Base-by-base conservation (phyloP, 495 filamentous ascomycete genomes). In the Copromyces sp. region DNA sequence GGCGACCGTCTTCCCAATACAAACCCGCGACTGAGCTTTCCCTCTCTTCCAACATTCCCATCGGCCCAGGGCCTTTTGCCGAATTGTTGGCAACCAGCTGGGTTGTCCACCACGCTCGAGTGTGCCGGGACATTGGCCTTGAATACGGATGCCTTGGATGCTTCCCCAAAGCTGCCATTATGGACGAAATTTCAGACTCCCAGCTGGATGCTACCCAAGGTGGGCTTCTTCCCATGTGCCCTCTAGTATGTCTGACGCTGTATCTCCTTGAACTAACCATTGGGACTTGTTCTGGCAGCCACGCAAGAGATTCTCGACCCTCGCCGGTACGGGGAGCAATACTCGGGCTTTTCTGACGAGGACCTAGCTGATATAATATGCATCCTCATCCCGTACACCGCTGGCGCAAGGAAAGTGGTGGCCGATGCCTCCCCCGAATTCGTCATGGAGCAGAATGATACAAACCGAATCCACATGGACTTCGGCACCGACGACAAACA, bases 341-440 rank as follows among this genome's bases (percentile, higher is more conserved):
- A 89, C 74, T 95, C 94, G 29, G 92, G 91, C 37, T 87, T 95
- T 14, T 90, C 86, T 68, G 92, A 93, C 53, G 83, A 93, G 73
- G 94, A 97, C 76, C 86, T 94, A 39, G 85, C 92, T 39, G 95
- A 97, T 75, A 92, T 98, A 73, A 87, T 98, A 69, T 96, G 93
- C 81, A 90, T 97, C 68, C 87, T 99, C 4, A 89, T 95, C 72
- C 95, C 95, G 3, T 87, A 87, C 69, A 92, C 94, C 0, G 85
- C 87, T 45, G 84, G 87, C 8, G 94, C 95, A 3, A 89, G 89
- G 75, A 81, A 84, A 70, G 90, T 92, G 68, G 90, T 97, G 61
- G 87, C 86, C 32, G 37, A 74, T 68, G 79, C 83, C 71, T 82
- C 78, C 44, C 78, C 80, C 45, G 79, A 79, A 12, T 78, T 84